Conservation (phyloP, 2,329 filamentous ascomycete genomes). For the Emydomyces testavorans region DNA sequence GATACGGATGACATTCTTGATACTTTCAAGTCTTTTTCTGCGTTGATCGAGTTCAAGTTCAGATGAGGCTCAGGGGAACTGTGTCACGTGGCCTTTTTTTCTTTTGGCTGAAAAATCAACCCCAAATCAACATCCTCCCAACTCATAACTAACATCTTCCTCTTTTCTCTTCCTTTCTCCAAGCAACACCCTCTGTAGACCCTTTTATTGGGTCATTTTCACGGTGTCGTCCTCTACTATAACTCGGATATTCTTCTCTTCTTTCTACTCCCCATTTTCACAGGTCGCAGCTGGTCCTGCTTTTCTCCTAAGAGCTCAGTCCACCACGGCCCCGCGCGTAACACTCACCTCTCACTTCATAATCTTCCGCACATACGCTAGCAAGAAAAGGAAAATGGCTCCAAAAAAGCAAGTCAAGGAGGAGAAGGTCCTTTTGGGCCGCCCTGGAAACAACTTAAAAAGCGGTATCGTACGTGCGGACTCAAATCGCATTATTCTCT, state of each 20-base stretch:
- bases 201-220: constrained; percentile 1
- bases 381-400: constrained; percentile 64
- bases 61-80: neutral
- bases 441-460: constrained; percentile 96
- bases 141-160: neutral
- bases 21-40: no score
- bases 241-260: constrained; percentile 30
- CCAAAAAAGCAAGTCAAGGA: constrained; percentile 87
- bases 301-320: constrained; percentile 30
- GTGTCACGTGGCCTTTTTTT: neutral
- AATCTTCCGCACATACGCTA: constrained; percentile 38
- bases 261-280: constrained; percentile 26
- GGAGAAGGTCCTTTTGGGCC: constrained; percentile 92
- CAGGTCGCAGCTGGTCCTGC: constrained; percentile 53
- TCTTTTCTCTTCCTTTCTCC: neutral
- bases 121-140: neutral
- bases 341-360: constrained; percentile 7
- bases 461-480: constrained; percentile 86
- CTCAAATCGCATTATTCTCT: constrained; percentile 24
- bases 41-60: no score
- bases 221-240: constrained; percentile 18
- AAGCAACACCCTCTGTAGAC: neutral
- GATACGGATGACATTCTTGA: neutral
- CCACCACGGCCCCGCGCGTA: constrained; percentile 3
- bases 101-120: neutral